Conservation (phyloP, 371 early-diverging fungal genomes). For the Coemansia sp. region DNA sequence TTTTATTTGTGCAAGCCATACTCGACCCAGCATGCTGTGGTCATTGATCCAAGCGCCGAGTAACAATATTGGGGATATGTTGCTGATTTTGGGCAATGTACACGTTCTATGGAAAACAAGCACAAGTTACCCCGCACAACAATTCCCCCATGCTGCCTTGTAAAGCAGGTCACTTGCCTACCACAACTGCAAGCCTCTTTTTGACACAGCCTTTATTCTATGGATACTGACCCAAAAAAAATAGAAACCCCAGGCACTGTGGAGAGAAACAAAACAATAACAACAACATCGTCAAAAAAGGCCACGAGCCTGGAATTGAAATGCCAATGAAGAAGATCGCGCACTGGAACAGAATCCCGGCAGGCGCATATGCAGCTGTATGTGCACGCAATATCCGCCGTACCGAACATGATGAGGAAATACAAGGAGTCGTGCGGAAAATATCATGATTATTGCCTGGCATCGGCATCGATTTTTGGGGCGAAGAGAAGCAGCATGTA, state of each 20-base stretch:
- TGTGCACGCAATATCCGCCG: conserved; percentile 4
- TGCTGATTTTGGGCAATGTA: not conserved
- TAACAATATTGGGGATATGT: not conserved
- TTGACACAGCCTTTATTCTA: not conserved
- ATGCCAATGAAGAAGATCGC: not conserved
- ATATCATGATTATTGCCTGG: not conserved
- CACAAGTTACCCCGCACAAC: conserved; percentile 1
- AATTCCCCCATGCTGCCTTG: no score
- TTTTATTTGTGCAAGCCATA: not conserved
- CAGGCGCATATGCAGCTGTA: not conserved
- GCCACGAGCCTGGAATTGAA: not conserved
- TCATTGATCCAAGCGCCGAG: no score
- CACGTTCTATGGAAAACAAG: not conserved
- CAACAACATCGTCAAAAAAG: not conserved
- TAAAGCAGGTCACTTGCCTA: not conserved
- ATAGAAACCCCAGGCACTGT: not conserved
- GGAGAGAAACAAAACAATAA: conserved; percentile 2
- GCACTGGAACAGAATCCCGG: not conserved
- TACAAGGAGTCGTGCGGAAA: not conserved
- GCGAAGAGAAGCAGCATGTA: conserved; percentile 1
- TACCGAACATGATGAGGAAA: not conserved
- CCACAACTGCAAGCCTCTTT: conserved; percentile 1
- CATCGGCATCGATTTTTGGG: not conserved
- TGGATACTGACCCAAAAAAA: not conserved
- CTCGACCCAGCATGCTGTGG: no score